These are phyloP conservation scores for Gaeumannomyces sp. DNA, from an alignment of 2,329 filamentous ascomycete genomes.

Conservation along the genomic window DNA sequence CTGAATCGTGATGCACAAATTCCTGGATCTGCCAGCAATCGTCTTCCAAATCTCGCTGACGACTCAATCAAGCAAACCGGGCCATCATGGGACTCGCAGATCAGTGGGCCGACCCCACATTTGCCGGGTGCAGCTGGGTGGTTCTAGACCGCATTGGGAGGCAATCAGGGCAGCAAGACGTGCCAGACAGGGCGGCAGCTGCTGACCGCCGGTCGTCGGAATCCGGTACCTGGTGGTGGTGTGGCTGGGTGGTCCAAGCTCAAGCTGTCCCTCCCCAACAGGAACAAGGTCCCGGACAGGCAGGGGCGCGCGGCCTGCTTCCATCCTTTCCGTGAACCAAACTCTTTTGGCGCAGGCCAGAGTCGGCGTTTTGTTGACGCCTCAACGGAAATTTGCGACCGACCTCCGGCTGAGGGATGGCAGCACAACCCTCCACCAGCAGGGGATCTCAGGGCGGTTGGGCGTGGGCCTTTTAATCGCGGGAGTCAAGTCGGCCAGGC, in stretches of 20 bases:
- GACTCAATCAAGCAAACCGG: too few species aligned
- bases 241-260: background rate
- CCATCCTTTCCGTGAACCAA: background rate
- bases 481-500: too few species aligned
- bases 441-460: background rate
- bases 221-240: background rate
- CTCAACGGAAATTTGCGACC: background rate
- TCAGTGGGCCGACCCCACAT: background rate
- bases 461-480: background rate
- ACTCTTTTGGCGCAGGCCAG: background rate
- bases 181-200: too few species aligned
- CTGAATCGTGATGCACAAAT: background rate
- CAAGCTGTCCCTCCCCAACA: background rate
- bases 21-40: background rate
- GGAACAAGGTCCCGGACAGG: background rate
- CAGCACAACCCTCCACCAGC: too few species aligned
- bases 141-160: too few species aligned
- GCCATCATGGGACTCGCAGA: background rate
- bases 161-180: too few species aligned
- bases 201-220: background rate
- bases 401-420: background rate
- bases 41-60: too few species aligned
- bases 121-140: background rate
- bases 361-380: background rate
- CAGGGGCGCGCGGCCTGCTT: background rate